Conservation (phyloP, 106 monocot genomes). For the Hemerocallis citrina region DNA sequence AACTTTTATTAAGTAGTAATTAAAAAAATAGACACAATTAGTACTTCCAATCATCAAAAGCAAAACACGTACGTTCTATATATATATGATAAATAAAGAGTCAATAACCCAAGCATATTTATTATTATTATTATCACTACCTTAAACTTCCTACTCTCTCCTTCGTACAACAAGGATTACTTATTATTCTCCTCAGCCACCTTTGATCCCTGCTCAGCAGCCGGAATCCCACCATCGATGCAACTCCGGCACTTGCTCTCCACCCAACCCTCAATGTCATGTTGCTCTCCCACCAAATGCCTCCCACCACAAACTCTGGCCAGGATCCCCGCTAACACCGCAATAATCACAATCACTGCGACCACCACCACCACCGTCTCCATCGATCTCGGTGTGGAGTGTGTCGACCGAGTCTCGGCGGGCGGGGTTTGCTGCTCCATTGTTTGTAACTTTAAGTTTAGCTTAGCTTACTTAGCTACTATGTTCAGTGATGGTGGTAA, state of each 20-base stretch:
- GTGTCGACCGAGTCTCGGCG: background rate
- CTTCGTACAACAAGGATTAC: too few species aligned
- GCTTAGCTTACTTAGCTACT: background rate
- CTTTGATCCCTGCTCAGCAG: conserved; percentile 9
- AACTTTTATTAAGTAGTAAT: too few species aligned
- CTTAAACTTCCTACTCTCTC: too few species aligned
- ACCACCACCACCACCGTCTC: conserved; percentile 15
- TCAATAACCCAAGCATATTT: too few species aligned
- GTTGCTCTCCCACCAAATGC: conserved; percentile 13
- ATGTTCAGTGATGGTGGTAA: too few species aligned
- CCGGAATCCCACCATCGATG: conserved; percentile 37
- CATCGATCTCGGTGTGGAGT: conserved; percentile 1
- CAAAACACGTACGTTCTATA: too few species aligned
- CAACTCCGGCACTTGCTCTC: conserved; percentile 43
- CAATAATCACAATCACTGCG: conserved; percentile 10
- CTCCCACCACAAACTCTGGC: conserved; percentile 9
- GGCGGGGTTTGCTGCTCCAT: background rate
- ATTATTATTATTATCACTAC: too few species aligned
- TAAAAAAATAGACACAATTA: too few species aligned
- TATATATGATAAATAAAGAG: too few species aligned
- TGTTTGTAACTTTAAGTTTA: background rate
- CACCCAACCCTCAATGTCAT: conserved; percentile 40
- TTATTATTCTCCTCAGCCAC: conserved; percentile 15
- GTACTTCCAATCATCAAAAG: too few species aligned
- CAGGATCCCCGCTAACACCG: conserved; percentile 11